Conservation (phyloP, 2,329 filamentous ascomycete genomes). For the Verticillium albo-atrum region DNA sequence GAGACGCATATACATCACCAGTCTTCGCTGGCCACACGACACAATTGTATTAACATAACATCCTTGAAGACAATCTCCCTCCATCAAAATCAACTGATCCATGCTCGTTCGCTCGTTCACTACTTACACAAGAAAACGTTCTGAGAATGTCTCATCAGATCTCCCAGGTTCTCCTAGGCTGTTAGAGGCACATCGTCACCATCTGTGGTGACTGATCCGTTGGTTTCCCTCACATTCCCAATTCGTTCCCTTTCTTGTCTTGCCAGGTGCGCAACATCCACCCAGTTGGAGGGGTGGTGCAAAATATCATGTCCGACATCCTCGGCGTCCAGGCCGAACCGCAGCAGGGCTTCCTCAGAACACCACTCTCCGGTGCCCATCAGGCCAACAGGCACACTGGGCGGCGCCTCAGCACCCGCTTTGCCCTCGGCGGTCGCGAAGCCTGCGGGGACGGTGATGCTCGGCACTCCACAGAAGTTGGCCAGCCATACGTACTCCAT, state of each 20-base stretch:
- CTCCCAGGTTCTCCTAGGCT: not conserved
- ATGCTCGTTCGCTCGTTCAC: too few relatives aligned
- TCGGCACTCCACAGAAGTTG: slow-evolving; percentile 44
- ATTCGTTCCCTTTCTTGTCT: slow-evolving; percentile 8
- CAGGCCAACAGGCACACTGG: slow-evolving; percentile 42
- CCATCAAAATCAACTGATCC: too few relatives aligned
- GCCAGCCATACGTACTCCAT: slow-evolving; percentile 49
- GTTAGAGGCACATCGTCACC: not conserved
- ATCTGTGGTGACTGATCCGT: not conserved
- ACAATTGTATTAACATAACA: too few relatives aligned
- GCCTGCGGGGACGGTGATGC: slow-evolving; percentile 40
- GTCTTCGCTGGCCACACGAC: too few relatives aligned
- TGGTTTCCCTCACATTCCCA: not conserved
- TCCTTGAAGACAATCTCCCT: too few relatives aligned
- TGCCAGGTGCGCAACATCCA: slow-evolving; percentile 37
- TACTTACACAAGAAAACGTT: too few relatives aligned
- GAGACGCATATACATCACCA: too few relatives aligned
- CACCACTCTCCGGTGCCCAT: slow-evolving; percentile 55
- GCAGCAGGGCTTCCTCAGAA: slow-evolving; percentile 41
- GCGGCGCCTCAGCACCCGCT: slow-evolving; percentile 24
- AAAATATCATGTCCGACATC: slow-evolving; percentile 27
- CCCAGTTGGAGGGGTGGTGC: slow-evolving; percentile 33
- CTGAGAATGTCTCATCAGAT: too few relatives aligned
- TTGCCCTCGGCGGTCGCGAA: slow-evolving; percentile 32
- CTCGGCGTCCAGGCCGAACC: slow-evolving; percentile 44